A percentile compares a stretch with the other conserved stretches of the same genome.
Conservation (phyloP, 2,329 filamentous ascomycete species). For the Colletotrichum noveboracense region DNA sequence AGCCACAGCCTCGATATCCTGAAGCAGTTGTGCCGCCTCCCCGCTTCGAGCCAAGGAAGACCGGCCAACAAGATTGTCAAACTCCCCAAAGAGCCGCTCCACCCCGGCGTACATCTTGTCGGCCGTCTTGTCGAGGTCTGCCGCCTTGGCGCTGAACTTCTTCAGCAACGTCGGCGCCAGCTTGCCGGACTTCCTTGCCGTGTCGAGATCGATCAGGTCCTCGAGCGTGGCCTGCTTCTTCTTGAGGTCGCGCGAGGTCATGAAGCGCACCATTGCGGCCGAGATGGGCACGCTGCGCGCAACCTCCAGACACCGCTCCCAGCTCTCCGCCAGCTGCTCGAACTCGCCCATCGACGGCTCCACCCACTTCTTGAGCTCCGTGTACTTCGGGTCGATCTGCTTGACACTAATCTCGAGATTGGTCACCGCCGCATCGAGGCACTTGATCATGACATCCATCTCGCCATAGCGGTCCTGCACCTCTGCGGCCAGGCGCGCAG, state of each 20-base stretch:
- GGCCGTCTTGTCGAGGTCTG: constrained; percentile 66
- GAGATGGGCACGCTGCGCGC: constrained; percentile 70
- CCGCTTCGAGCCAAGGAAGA: constrained; percentile 62
- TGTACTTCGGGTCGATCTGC: constrained; percentile 73
- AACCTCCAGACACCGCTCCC: constrained; percentile 72
- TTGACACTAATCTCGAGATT: constrained; percentile 82
- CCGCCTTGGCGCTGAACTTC: constrained; percentile 64
- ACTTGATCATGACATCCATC: constrained; percentile 78
- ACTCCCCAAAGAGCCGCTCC: constrained; percentile 64
- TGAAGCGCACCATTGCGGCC: constrained; percentile 68
- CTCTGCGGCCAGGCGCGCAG: constrained; percentile 66
- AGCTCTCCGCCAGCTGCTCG: constrained; percentile 64
- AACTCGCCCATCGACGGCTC: constrained; percentile 72
- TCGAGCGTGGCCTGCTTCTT: constrained; percentile 66
- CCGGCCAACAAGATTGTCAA: constrained; percentile 62
- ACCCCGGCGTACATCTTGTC: constrained; percentile 66
- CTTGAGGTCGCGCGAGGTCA: constrained; percentile 54
- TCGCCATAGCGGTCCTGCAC: constrained; percentile 72
- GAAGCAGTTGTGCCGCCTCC: constrained; percentile 72
- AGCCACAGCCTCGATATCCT: constrained; percentile 85
- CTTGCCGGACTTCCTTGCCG: constrained; percentile 74
- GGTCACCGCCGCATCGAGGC: constrained; percentile 82
- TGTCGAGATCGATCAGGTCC: constrained; percentile 77
- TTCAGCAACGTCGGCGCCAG: constrained; percentile 63
- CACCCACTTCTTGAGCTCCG: constrained; percentile 74